Percentiles rank a stretch among this genome's conserved stretches.
phyloP scores from a whole-genome alignment of 495 filamentous ascomycete species.

The Pyronema omphalodes region DNA sequence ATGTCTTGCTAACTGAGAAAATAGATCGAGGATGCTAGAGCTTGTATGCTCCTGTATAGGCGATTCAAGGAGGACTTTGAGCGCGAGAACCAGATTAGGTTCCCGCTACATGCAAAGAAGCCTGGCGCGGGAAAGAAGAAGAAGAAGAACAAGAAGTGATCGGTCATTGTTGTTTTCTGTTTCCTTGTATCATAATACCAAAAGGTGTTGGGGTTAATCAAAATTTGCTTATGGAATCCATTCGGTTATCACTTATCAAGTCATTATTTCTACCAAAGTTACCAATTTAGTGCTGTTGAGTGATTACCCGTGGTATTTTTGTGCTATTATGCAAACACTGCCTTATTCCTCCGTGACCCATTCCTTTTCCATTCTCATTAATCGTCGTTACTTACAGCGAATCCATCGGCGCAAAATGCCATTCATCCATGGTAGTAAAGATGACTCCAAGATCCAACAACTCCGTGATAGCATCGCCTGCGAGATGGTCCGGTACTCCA shows the following conservation, averaged over 20 bases:
- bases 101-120: conserved; percentile 32
- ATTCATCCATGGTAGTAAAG: conserved; percentile 81
- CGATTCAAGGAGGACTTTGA: conserved; percentile 70
- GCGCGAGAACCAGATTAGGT: conserved; percentile 47
- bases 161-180: background rate
- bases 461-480: conserved; percentile 59
- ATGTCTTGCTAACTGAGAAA: conserved; percentile 4
- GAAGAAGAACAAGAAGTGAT: conserved; percentile 29
- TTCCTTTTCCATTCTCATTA: too few species aligned
- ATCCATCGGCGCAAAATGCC: conserved; percentile 23
- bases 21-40: conserved; percentile 68
- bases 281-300: too few species aligned
- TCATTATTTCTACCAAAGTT: too few species aligned
- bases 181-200: conserved; percentile 4
- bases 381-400: background rate
- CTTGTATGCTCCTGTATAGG: conserved; percentile 71
- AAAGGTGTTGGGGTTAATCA: background rate
- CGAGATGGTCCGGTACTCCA: conserved; percentile 36
- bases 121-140: conserved; percentile 25
- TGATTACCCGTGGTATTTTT: too few species aligned
- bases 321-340: too few species aligned
- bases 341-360: too few species aligned
- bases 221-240: too few species aligned
- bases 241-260: too few species aligned
- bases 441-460: conserved; percentile 52